These are phyloP conservation scores for Linnemannia exigua DNA, from an alignment of 192 early-diverging fungal genomes.

Conservation along the genomic window DNA sequence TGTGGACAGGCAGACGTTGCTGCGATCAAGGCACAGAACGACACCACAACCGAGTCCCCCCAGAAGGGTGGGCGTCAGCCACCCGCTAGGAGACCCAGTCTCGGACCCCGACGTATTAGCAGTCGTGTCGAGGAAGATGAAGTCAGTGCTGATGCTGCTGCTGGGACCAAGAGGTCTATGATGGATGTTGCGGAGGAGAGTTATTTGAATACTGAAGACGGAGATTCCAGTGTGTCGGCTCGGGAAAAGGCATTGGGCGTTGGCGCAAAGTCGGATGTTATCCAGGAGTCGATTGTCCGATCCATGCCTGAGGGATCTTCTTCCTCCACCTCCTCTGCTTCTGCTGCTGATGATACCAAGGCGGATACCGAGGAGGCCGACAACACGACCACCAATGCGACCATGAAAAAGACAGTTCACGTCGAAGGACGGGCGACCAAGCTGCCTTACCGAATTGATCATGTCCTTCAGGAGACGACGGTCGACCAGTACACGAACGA, in stretches of 20 bases:
- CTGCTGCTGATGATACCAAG: background rate
- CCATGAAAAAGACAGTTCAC: conserved; percentile 5
- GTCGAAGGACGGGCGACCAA: conserved; percentile 41
- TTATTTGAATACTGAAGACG: conserved; percentile 13
- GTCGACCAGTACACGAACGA: conserved; percentile 69
- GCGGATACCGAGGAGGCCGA: background rate
- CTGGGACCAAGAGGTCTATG: background rate
- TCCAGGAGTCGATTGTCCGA: conserved; percentile 41
- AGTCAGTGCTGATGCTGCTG: background rate
- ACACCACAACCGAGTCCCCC: conserved; percentile 17
- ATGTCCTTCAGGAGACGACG: conserved; percentile 65
- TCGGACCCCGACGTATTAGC: conserved; percentile 47
- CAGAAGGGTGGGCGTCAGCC: background rate
- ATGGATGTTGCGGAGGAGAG: background rate
- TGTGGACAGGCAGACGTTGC: background rate
- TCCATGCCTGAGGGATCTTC: background rate
- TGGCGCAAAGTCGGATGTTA: conserved; percentile 37
- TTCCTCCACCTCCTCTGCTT: background rate
- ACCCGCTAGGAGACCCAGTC: conserved; percentile 16
- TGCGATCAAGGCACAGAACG: background rate
- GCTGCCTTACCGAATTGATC: conserved; percentile 59
- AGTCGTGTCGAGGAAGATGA: conserved; percentile 39
- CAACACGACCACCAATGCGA: background rate
- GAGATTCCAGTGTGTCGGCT: background rate
- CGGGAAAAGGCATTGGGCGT: conserved; percentile 19